phyloP scores from a whole-genome alignment of 2,329 filamentous ascomycete genomes.

The Daldinia sp. region DNA sequence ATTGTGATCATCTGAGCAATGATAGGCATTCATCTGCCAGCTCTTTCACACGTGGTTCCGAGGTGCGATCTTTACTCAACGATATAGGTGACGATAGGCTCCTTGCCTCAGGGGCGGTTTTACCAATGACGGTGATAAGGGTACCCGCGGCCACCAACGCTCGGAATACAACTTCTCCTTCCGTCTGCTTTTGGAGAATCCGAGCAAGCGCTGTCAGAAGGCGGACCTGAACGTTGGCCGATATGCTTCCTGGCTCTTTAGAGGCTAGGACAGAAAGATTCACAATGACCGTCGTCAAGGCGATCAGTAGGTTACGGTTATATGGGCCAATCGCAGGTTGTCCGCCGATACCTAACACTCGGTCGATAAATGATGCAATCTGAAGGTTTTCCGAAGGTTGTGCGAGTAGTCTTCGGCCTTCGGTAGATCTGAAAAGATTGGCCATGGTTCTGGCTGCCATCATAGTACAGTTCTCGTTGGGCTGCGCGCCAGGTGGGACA shows the following conservation, averaged over 20 bases:
- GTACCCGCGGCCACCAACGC: slow-evolving; percentile 87
- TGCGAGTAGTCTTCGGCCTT: slow-evolving; percentile 75
- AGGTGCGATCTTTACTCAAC: slow-evolving; percentile 58
- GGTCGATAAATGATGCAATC: slow-evolving; percentile 72
- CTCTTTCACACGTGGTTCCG: slow-evolving; percentile 62
- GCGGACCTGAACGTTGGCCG: slow-evolving; percentile 58
- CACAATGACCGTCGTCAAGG: slow-evolving; percentile 83
- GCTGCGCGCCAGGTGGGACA: slow-evolving; percentile 67
- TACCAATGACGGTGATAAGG: slow-evolving; percentile 69
- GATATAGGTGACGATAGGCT: slow-evolving; percentile 59
- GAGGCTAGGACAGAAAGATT: slow-evolving; percentile 84
- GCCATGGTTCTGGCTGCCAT: slow-evolving; percentile 83
- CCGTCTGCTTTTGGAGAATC: slow-evolving; percentile 74
- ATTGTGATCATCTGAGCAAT: slow-evolving; percentile 48
- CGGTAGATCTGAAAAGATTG: slow-evolving; percentile 83
- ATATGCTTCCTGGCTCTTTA: slow-evolving; percentile 47
- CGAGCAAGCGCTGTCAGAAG: slow-evolving; percentile 72
- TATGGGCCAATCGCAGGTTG: slow-evolving; percentile 61
- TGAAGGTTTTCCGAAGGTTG: slow-evolving; percentile 66
- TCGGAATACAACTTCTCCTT: slow-evolving; percentile 87
- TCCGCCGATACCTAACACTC: slow-evolving; percentile 66
- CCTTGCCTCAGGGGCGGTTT: slow-evolving; percentile 57
- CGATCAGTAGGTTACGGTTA: slow-evolving; percentile 86
- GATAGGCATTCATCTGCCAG: slow-evolving; percentile 61
- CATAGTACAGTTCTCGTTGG: slow-evolving; percentile 86